Evolutionary conservation across 306 rosid species (phyloP), one percentile per base, ranked within the genome.

Genomic region (Medicago lupulina): DNA sequence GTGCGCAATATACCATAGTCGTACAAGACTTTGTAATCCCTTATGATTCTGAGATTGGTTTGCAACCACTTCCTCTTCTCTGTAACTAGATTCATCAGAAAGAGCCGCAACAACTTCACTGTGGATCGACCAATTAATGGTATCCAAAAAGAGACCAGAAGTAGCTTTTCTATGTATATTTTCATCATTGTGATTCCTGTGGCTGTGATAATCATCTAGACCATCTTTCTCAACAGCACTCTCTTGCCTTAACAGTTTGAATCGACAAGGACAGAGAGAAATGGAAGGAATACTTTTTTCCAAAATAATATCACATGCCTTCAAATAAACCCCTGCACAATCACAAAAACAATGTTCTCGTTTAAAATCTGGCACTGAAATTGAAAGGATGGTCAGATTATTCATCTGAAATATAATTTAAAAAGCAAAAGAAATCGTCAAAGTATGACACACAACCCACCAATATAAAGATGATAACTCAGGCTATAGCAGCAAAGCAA

Each of bases 261-360:
- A 90, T 79, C 82, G 89, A 75, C 96, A 94, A 65, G 92, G 98
- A 85, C 77, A 86, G 71, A 94, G 86, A 36, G 92, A 88, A 73
- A 81, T 60, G 15, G 84, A 78, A 67, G 96, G 92, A 78, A 81
- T 79, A 47, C 51, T 83, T 59, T 79, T 87, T 81, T 85, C 85
- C 85, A 83, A 67, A 81, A 59, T 70, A 80, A 80, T 41, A 74
- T 83, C 70, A 62, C 85, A 83, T 71, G 83, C 86, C 86, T 85
- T 92, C 76, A 94, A 74, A 79, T 83, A 90, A 75, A 94, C 92
- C 97, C 97, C 98, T 92, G 87, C 70, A 79, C 85, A 87, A 34
- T 64, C 73, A 85, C 31, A 31, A 73, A 53, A 79, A 43, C 75
- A 81, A 69, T 28, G 75, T 73, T 77, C 47, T 59, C 81, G 67